Percentiles rank a stretch among this genome's conserved stretches.
Conservation (phyloP, 1,284 basidiomycete genomes). For the Ustilago xerochloae region DNA sequence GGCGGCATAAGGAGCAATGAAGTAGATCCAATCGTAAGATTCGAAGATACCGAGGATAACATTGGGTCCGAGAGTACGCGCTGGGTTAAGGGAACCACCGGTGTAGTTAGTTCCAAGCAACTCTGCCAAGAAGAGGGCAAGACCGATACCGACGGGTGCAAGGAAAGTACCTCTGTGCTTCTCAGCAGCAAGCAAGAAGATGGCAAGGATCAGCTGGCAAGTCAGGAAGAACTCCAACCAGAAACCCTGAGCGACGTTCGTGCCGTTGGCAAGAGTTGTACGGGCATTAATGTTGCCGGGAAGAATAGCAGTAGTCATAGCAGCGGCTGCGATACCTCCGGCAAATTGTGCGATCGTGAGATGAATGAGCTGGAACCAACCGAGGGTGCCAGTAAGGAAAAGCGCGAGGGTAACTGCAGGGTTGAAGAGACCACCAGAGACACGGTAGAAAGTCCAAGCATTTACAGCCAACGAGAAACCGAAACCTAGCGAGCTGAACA, state of each 20-base stretch:
- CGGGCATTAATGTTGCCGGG: constrained; percentile 69
- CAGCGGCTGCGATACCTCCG: constrained; percentile 71
- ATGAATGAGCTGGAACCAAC: constrained; percentile 68
- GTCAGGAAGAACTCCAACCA: constrained; percentile 71
- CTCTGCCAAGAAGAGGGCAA: constrained; percentile 52
- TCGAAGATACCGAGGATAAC: constrained; percentile 42
- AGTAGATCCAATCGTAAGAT: constrained; percentile 56
- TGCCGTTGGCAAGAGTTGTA: constrained; percentile 67
- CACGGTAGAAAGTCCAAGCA: constrained; percentile 53
- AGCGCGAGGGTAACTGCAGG: constrained; percentile 71
- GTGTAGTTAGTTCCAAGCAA: constrained; percentile 58
- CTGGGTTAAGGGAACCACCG: constrained; percentile 59
- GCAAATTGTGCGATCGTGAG: constrained; percentile 69
- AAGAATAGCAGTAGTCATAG: constrained; percentile 68
- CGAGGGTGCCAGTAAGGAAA: constrained; percentile 69
- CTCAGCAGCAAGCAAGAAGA: constrained; percentile 71
- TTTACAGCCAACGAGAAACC: constrained; percentile 69
- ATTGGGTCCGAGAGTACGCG: constrained; percentile 55
- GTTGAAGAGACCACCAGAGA: constrained; percentile 66
- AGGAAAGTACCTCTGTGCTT: constrained; percentile 69
- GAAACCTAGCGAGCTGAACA: constrained; percentile 71
- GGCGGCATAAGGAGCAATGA: constrained; percentile 46
- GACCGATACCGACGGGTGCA: constrained; percentile 58
- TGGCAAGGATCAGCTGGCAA: constrained; percentile 68
- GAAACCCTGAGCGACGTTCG: constrained; percentile 58